These are phyloP conservation scores for Malassezia furfur DNA, from an alignment of 1,284 basidiomycete genomes.

Conservation along the genomic window DNA sequence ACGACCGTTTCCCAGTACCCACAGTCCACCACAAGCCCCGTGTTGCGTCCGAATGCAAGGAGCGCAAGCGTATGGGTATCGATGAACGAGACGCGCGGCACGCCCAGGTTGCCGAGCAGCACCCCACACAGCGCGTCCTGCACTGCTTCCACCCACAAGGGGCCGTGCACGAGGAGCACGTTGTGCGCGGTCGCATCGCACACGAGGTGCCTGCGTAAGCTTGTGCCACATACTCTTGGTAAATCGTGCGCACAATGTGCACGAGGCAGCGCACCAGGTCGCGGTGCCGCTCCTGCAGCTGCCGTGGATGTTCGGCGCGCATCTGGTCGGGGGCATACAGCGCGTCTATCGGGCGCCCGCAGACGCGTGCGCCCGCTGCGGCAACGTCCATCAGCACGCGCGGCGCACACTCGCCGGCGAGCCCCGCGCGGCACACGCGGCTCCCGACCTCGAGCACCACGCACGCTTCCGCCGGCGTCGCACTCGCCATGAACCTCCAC, in stretches of 20 bases:
- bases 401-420: constrained; percentile 38
- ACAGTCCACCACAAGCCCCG: constrained; percentile 81
- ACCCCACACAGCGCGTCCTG: constrained; percentile 78
- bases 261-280: constrained; percentile 27
- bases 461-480: constrained; percentile 22
- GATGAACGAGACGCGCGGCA: constrained; percentile 72
- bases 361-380: not conserved
- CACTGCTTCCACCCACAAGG: constrained; percentile 70
- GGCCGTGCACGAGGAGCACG: constrained; percentile 81
- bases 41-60: constrained; percentile 73
- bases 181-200: constrained; percentile 87
- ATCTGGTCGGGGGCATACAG: constrained; percentile 37
- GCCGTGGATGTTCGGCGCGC: constrained; percentile 15
- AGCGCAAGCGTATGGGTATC: constrained; percentile 69
- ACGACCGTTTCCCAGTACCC: constrained; percentile 81
- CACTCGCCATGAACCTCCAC: constrained; percentile 5
- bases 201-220: constrained; percentile 82
- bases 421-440: constrained; percentile 34
- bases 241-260: constrained; percentile 27
- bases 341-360: constrained; percentile 18
- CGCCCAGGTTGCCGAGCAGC: constrained; percentile 82
- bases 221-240: constrained; percentile 63
- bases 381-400: constrained; percentile 41
- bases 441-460: constrained; percentile 41
- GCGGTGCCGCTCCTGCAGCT: constrained; percentile 21